These are phyloP conservation scores for Chondrus crispus DNA, from an alignment of 23 red algal species.

Conservation along the genomic window DNA sequence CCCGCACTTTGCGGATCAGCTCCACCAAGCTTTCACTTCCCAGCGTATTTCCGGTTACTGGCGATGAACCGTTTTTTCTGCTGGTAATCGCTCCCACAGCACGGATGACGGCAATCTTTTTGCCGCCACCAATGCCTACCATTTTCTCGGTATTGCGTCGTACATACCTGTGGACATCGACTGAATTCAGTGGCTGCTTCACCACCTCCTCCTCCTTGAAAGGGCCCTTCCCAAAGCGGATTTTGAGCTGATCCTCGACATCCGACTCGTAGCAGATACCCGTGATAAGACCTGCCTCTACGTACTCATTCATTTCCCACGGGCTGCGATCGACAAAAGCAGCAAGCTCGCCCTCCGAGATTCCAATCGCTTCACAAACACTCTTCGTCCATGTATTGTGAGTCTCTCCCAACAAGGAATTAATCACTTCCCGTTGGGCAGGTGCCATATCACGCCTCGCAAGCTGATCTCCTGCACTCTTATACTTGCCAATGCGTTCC, in stretches of 20 bases:
- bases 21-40: constrained; percentile 82
- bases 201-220: constrained; percentile 25
- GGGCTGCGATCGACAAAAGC: constrained; percentile 75
- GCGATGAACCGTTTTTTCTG: constrained; percentile 63
- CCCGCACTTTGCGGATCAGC: constrained; percentile 67
- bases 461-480: constrained; percentile 94
- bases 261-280: constrained; percentile 82
- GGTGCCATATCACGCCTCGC: constrained; percentile 71
- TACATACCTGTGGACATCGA: constrained; percentile 50
- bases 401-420: constrained; percentile 53
- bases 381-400: constrained; percentile 67
- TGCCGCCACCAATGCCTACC: constrained; percentile 56
- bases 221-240: constrained; percentile 19
- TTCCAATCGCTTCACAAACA: constrained; percentile 19
- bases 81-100: constrained; percentile 84
- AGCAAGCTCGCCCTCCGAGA: constrained; percentile 16
- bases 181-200: constrained; percentile 37
- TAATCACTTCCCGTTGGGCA: constrained; percentile 86
- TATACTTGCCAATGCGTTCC: constrained; percentile 91
- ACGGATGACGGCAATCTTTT: constrained; percentile 81
- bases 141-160: constrained; percentile 30
- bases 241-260: constrained; percentile 76
- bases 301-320: constrained; percentile 70
- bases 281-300: constrained; percentile 60
- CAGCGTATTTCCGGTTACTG: constrained; percentile 57